Evolutionary conservation across 148 eudicot genomes (phyloP).

Genomic region (Rhododendron kiyosumense): DNA sequence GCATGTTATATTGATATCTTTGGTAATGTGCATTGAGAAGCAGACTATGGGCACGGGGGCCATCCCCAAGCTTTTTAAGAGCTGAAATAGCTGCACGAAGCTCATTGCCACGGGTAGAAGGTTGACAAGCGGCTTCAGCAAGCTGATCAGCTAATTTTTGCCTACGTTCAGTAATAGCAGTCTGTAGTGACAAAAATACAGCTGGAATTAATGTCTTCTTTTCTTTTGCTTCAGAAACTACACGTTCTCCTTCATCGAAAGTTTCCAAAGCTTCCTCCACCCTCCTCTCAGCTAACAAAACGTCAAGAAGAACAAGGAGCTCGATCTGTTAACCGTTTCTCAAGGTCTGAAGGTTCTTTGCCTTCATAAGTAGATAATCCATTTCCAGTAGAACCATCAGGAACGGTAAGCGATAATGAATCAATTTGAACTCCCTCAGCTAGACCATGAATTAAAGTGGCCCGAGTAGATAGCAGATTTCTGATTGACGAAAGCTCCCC

Average conservation of each 20-base stretch:
- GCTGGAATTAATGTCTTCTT: constrained; percentile 50
- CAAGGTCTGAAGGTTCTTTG: constrained; percentile 66
- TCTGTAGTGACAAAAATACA: constrained; percentile 51
- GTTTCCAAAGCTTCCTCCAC: constrained; percentile 78
- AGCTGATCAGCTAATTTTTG: constrained; percentile 96
- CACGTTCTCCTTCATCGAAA: constrained; percentile 81
- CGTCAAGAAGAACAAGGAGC: constrained; percentile 92
- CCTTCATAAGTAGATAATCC: constrained; percentile 37
- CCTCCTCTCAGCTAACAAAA: constrained; percentile 92
- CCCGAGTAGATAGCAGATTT: constrained; percentile 92
- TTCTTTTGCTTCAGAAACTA: constrained; percentile 72
- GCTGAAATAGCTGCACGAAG: constrained; percentile 86
- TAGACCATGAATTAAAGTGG: constrained; percentile 80
- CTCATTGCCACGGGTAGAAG: constrained; percentile 89
- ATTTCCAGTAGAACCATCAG: constrained; percentile 45
- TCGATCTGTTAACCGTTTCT: constrained; percentile 74
- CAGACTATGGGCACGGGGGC: constrained; percentile 86
- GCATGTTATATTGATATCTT: constrained; percentile 83
- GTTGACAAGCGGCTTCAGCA: constrained; percentile 94
- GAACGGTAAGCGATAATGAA: constrained; percentile 34
- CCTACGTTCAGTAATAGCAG: constrained; percentile 61
- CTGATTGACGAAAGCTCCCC: constrained; percentile 96
- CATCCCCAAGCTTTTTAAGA: constrained; percentile 94
- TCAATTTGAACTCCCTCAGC: constrained; percentile 90
- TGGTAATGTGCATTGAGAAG: constrained; percentile 91